A percentile compares a stretch with the other conserved stretches of the same genome.
Evolutionary conservation across 176 grass and related monocot genomes (phyloP).

Genomic region (Cymbopogon citratus): DNA sequence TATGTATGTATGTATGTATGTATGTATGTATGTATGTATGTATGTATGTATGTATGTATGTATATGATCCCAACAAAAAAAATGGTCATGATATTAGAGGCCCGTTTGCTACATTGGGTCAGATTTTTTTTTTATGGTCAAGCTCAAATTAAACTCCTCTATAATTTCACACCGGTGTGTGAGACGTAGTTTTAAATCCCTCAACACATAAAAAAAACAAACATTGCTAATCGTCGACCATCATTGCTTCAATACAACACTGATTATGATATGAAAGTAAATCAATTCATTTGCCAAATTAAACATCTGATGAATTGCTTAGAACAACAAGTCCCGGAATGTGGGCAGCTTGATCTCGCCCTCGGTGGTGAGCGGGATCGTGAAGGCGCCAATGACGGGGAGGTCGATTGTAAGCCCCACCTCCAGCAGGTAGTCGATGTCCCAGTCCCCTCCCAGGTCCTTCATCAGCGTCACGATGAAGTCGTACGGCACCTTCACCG

Average conservation of each 20-base stretch:
- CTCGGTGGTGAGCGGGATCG: conserved; percentile 57
- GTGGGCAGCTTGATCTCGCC: conserved; percentile 93
- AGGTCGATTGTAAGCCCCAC: conserved; percentile 78
- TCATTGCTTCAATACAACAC: not conserved
- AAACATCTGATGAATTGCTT: not conserved
- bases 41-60: too few relatives aligned
- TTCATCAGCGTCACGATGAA: conserved; percentile 57
- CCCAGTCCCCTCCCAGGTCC: conserved; percentile 79
- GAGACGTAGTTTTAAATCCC: not conserved
- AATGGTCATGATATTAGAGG: not conserved
- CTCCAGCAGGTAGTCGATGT: conserved; percentile 67
- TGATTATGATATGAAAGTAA: not conserved
- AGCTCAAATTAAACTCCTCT: not conserved
- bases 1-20: too few relatives aligned
- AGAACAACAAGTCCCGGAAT: conserved; percentile 59
- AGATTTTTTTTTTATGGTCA: not conserved
- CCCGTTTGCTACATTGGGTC: not conserved
- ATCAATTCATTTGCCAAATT: not conserved
- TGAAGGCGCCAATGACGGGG: conserved; percentile 66
- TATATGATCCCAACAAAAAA: too few relatives aligned
- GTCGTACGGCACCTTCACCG: conserved; percentile 76
- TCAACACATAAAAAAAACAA: not conserved
- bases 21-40: too few relatives aligned
- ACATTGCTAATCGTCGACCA: not conserved
- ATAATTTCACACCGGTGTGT: not conserved